Base-by-base conservation (phyloP, 257 asterid genomes). In the Henckelia pumila region DNA sequence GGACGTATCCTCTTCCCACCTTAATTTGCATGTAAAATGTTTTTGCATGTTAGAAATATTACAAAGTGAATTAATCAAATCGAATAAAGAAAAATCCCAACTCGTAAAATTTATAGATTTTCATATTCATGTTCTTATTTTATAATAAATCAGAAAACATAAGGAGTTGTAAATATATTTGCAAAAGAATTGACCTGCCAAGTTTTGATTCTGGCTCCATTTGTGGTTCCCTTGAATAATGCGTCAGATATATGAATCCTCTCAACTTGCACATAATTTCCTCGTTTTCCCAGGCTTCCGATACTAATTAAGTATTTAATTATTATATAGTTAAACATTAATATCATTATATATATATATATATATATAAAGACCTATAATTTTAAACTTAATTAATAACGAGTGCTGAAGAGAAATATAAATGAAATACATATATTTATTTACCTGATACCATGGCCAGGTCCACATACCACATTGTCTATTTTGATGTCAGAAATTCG, bases 121-220 rank as follows among this genome's bases (percentile, higher is more conserved):
- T n/a, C n/a, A n/a, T n/a, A n/a, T n/a, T n/a, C n/a, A n/a, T n/a
- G n/a, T n/a, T n/a, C n/a, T n/a, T n/a, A n/a, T n/a, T n/a, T n/a
- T n/a, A n/a, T n/a, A n/a, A n/a, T n/a, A n/a, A n/a, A 26, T 26
- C 29, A 26, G 29, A 26, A 26, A 26, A 26, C 5, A 2, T 26
- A 2, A 3, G 3, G 29, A 30, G 4, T 30, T 30, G 7, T 4
- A 7, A 6, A 10, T 10, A 0, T 10, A 10, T 26, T 3, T 63
- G 13, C n/a, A 9, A 17, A 2, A 35, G 1, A 23, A 30, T 1
- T n/a, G 69, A 91, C 98, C 95, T 88, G 89, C 95, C 98, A 89
- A 61, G 95, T 88, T 77, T 91, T 91, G 78, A 91, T 91, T 21
- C 98, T 80, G 75, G 94, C 98, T 77, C 98, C 96, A 64, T 91